These are phyloP conservation scores for Penicillium sp. DNA, from an alignment of 2,329 filamentous ascomycete genomes.

Conservation along the genomic window DNA sequence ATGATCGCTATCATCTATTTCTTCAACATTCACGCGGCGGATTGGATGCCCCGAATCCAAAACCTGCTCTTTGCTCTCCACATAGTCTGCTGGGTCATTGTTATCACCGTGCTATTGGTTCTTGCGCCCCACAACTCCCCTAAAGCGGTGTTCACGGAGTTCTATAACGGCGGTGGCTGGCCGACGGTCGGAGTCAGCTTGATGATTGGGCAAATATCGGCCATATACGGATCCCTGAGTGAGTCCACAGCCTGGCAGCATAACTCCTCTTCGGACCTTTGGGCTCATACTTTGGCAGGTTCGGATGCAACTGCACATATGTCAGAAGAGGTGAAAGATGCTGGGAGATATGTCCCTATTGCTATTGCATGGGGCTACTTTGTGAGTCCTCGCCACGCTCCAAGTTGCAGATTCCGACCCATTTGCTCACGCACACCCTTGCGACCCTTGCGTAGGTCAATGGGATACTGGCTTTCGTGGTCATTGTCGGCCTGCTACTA, in stretches of 20 bases:
- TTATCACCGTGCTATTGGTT: conserved; percentile 33
- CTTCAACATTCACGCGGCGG: conserved; percentile 40
- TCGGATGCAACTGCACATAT: conserved; percentile 37
- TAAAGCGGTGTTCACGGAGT: conserved; percentile 37
- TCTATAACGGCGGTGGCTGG: conserved; percentile 43
- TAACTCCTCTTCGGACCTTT: not conserved
- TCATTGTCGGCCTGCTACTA: conserved; percentile 47
- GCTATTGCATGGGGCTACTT: conserved; percentile 48
- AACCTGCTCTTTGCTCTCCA: conserved; percentile 41
- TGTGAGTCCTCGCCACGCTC: too few relatives aligned
- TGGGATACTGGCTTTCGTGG: conserved; percentile 44
- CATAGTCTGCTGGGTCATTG: conserved; percentile 37
- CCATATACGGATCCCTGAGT: conserved; percentile 32
- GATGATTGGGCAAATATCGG: conserved; percentile 39
- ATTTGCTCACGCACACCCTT: too few relatives aligned
- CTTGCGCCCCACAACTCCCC: conserved; percentile 31
- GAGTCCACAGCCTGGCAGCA: not conserved
- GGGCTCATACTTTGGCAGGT: conserved; percentile 20
- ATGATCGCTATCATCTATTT: conserved; percentile 45
- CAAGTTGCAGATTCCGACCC: too few relatives aligned
- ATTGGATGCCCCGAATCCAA: conserved; percentile 37
- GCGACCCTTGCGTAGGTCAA: too few relatives aligned
- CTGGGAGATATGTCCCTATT: conserved; percentile 45
- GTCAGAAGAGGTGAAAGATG: conserved; percentile 51
- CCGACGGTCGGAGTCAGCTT: conserved; percentile 33